These are phyloP conservation scores for Cubamyces lactineus DNA, from an alignment of 768 basidiomycete species.

Conservation along the genomic window DNA sequence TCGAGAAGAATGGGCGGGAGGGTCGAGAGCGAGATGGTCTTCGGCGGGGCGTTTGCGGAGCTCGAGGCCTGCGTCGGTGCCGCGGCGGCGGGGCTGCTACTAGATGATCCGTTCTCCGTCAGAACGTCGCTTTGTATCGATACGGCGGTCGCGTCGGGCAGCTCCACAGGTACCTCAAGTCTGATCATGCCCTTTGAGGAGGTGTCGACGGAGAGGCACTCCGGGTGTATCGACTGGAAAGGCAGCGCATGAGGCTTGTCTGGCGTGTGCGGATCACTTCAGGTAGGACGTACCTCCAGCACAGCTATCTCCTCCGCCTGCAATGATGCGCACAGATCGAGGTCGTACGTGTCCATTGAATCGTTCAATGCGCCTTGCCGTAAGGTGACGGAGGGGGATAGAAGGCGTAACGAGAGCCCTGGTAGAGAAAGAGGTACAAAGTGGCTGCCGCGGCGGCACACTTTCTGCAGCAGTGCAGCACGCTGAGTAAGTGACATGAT, in stretches of 20 bases:
- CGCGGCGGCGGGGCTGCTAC: neutral
- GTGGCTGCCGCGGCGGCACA: neutral
- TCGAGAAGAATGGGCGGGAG: conserved; percentile 69
- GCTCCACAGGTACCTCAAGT: conserved; percentile 69
- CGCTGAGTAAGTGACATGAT: neutral
- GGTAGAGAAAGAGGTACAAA: neutral
- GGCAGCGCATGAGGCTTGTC: neutral
- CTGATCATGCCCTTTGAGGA: conserved; percentile 44
- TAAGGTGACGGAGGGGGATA: neutral
- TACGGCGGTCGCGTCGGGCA: conserved; percentile 48
- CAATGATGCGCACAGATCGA: conserved; percentile 31
- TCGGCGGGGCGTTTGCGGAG: neutral
- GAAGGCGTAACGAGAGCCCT: too few species aligned
- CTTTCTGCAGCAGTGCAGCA: neutral
- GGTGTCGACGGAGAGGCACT: conserved; percentile 54
- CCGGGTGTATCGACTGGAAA: conserved; percentile 75
- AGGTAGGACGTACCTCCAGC: conserved; percentile 48
- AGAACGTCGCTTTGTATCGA: conserved; percentile 37
- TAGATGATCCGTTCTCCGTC: conserved; percentile 16
- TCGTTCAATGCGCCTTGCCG: neutral
- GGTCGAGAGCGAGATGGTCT: conserved; percentile 44
- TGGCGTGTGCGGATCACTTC: neutral
- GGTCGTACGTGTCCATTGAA: conserved; percentile 1
- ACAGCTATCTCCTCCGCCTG: conserved; percentile 66
- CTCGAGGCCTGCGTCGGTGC: neutral